Evolutionary conservation across 2,329 filamentous ascomycete genomes (phyloP).

Genomic region (Cordyceps cicadae): DNA sequence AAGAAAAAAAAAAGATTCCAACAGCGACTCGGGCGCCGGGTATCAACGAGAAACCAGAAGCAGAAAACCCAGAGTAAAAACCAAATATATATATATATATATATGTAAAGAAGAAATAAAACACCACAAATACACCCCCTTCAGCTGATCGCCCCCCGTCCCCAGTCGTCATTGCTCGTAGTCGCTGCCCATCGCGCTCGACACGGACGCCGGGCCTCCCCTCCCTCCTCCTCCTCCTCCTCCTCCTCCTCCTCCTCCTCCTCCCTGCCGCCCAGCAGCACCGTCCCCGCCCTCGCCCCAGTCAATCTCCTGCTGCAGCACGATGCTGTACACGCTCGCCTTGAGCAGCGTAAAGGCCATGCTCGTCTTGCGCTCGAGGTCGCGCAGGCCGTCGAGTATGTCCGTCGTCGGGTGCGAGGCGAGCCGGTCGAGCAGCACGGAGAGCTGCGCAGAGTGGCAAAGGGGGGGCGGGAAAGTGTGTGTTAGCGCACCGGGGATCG

Average conservation of each 20-base stretch:
- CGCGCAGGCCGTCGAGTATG: constrained; percentile 76
- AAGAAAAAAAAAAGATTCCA: not conserved
- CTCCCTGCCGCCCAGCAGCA: constrained; percentile 24
- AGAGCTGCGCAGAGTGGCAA: too few species aligned
- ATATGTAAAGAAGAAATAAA: too few species aligned
- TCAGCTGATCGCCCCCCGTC: too few species aligned
- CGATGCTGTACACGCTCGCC: constrained; percentile 97
- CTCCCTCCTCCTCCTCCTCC: constrained; percentile 11
- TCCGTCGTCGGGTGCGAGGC: constrained; percentile 66
- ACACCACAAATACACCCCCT: too few species aligned
- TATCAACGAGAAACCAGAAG: not conserved
- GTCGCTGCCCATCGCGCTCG: constrained; percentile 5
- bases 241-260: not conserved
- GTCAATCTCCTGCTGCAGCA: constrained; percentile 91
- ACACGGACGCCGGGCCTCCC: not conserved
- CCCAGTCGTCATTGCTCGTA: not conserved
- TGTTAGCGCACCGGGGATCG: too few species aligned
- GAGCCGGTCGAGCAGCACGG: constrained; percentile 52
- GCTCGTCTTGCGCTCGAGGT: constrained; percentile 88
- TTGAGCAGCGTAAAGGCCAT: constrained; percentile 93
- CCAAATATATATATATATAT: not conserved
- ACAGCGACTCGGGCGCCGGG: not conserved
- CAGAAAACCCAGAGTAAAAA: not conserved
- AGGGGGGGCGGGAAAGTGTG: too few species aligned
- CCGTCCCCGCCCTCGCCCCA: constrained; percentile 47